These are phyloP conservation scores for Umbelopsis ramanniana DNA, from an alignment of 192 early-diverging fungal genomes.

Conservation along the genomic window DNA sequence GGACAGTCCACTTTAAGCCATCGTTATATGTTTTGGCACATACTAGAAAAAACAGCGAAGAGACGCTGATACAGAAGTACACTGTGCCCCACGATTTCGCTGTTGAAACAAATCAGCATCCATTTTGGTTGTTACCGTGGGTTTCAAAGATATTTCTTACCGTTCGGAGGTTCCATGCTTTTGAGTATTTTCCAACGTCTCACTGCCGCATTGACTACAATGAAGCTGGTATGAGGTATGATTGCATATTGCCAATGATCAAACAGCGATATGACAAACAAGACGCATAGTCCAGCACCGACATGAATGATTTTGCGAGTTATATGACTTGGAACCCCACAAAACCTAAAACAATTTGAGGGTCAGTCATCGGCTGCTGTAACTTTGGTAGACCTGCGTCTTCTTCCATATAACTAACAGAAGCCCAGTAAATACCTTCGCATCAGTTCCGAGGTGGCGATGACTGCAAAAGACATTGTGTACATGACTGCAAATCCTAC, in stretches of 20 bases:
- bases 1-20: slow-evolving; percentile 5
- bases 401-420: no score
- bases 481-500: not conserved
- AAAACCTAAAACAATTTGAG: not conserved
- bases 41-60: slow-evolving; percentile 20
- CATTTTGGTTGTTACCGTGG: not conserved
- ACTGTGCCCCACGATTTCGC: slow-evolving; percentile 31
- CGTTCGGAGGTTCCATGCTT: slow-evolving; percentile 24
- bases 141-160: not conserved
- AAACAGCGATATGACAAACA: slow-evolving; percentile 26
- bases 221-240: slow-evolving; percentile 17
- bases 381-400: no score
- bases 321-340: slow-evolving; percentile 3
- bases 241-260: slow-evolving; percentile 35
- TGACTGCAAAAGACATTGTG: not conserved
- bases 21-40: slow-evolving; percentile 12
- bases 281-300: slow-evolving; percentile 21
- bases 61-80: slow-evolving; percentile 31
- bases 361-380: not conserved
- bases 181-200: slow-evolving; percentile 18
- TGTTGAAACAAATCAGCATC: not conserved
- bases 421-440: not conserved
- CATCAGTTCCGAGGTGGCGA: not conserved
- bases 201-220: slow-evolving; percentile 5
- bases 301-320: slow-evolving; percentile 38